Evolutionary conservation across 2,329 filamentous ascomycete species (phyloP).

Genomic region (Hymenoscyphus fructigenus): DNA sequence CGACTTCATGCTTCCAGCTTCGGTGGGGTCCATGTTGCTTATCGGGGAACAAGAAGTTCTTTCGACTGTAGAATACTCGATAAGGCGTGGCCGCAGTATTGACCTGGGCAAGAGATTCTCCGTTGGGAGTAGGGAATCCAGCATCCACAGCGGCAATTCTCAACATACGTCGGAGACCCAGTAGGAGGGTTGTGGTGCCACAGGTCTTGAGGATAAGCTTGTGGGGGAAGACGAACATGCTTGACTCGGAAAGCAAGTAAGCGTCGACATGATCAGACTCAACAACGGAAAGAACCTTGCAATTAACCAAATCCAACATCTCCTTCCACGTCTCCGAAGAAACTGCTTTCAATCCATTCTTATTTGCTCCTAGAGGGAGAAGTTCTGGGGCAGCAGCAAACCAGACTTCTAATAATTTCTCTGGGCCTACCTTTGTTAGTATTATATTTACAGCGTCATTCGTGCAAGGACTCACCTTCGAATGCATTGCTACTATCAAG

Average conservation of each 20-base stretch:
- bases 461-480: conserved; percentile 63
- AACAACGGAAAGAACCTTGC: conserved; percentile 93
- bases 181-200: conserved; percentile 90
- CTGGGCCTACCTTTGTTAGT: conserved; percentile 62
- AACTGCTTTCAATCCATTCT: conserved; percentile 82
- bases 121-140: conserved; percentile 82
- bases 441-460: conserved; percentile 17
- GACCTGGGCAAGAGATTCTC: conserved; percentile 63
- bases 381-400: conserved; percentile 78
- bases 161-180: conserved; percentile 84
- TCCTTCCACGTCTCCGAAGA: conserved; percentile 84
- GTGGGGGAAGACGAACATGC: conserved; percentile 99
- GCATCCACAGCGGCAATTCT: conserved; percentile 86
- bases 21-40: conserved; percentile 92
- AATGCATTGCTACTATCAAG: conserved; percentile 96
- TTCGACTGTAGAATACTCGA: conserved; percentile 97
- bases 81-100: conserved; percentile 82
- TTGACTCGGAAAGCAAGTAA: conserved; percentile 95
- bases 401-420: conserved; percentile 99
- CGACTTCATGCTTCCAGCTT: conserved; percentile 96
- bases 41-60: conserved; percentile 96
- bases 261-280: conserved; percentile 93
- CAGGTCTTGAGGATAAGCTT: conserved; percentile 99
- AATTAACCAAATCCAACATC: conserved; percentile 98
- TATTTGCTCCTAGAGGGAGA: conserved; percentile 68